These are phyloP conservation scores for Dendrobium officinale DNA, from an alignment of 106 monocot species.

Conservation along the genomic window DNA sequence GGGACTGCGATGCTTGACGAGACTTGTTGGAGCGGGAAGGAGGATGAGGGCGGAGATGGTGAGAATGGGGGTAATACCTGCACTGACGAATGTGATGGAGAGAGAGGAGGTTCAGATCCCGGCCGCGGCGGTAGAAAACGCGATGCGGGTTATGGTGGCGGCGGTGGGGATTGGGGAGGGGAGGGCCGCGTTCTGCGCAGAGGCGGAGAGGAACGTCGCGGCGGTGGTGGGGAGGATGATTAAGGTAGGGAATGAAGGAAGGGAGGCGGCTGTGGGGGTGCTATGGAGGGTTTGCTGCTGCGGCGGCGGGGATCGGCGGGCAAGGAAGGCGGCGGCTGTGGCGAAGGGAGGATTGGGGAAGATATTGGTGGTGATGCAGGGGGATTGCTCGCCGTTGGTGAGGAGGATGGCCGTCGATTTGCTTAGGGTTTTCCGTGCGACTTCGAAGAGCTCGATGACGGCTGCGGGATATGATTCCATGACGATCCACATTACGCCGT, in stretches of 20 bases:
- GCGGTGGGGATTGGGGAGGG: slow-evolving; percentile 36
- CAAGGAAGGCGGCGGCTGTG: slow-evolving; percentile 23
- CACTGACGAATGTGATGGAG: slow-evolving; percentile 19
- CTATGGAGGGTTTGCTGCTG: slow-evolving; percentile 45
- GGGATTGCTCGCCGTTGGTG: slow-evolving; percentile 48
- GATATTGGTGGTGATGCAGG: slow-evolving; percentile 63
- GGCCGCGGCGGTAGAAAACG: slow-evolving; percentile 27
- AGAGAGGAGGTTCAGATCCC: slow-evolving; percentile 14
- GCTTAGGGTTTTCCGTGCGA: slow-evolving; percentile 29
- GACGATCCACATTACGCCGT: slow-evolving; percentile 63
- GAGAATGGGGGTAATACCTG: slow-evolving; percentile 21
- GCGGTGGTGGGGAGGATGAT: slow-evolving; percentile 32
- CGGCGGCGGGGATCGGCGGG: slow-evolving; percentile 24
- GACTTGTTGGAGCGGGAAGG: not conserved
- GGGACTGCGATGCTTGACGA: slow-evolving; percentile 33
- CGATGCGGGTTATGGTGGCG: slow-evolving; percentile 28
- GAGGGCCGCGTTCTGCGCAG: slow-evolving; percentile 22
- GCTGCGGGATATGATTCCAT: slow-evolving; percentile 34
- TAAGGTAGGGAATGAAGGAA: slow-evolving; percentile 33
- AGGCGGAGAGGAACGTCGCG: slow-evolving; percentile 12
- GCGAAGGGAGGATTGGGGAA: slow-evolving; percentile 30
- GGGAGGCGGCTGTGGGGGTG: slow-evolving; percentile 43
- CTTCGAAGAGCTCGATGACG: slow-evolving; percentile 23
- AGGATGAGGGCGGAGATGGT: slow-evolving; percentile 2
- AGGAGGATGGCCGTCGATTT: slow-evolving; percentile 60